Evolutionary conservation across 495 filamentous ascomycete species (phyloP).

Genomic region (Thermothielavioides terrestris): DNA sequence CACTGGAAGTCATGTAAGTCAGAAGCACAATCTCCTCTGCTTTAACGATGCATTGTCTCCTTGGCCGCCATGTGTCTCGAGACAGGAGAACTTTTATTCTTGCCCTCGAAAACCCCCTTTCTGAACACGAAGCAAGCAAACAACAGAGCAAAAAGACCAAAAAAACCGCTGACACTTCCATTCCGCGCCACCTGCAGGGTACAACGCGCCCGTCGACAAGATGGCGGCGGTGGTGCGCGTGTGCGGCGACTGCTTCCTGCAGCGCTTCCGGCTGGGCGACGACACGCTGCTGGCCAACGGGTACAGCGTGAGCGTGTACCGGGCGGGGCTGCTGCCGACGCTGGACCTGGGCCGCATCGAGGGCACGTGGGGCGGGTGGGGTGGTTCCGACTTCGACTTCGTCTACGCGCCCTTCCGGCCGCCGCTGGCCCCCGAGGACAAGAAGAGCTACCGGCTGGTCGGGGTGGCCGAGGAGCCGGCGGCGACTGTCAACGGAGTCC

Average conservation of each 20-base stretch:
- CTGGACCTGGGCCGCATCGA: slow-evolving; percentile 50
- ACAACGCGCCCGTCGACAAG: not conserved
- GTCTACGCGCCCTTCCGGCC: slow-evolving; percentile 45
- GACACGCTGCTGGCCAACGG: slow-evolving; percentile 55
- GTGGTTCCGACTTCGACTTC: slow-evolving; percentile 43
- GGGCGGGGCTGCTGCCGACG: slow-evolving; percentile 31
- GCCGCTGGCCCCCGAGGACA: slow-evolving; percentile 13
- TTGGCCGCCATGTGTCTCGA: too few species aligned
- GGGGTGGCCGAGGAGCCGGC: slow-evolving; percentile 1
- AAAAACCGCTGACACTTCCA: too few species aligned
- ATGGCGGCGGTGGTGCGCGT: slow-evolving; percentile 49
- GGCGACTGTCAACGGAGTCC: too few species aligned
- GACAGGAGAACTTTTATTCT: too few species aligned
- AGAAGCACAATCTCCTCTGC: too few species aligned
- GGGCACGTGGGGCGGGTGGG: slow-evolving; percentile 39
- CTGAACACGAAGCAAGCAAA: too few species aligned
- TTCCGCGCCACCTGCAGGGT: too few species aligned
- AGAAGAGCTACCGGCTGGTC: slow-evolving; percentile 31
- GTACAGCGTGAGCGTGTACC: slow-evolving; percentile 52
- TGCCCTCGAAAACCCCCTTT: too few species aligned
- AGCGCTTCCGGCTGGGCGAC: slow-evolving; percentile 51
- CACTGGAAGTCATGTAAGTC: slow-evolving; percentile 60
- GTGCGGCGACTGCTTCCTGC: slow-evolving; percentile 54
- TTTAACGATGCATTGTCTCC: too few species aligned
- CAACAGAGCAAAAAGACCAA: too few species aligned